Percentiles rank a stretch among this genome's conserved stretches.
Evolutionary conservation across 805 yeast genomes (phyloP).

Genomic region (Saturnispora sekii): DNA sequence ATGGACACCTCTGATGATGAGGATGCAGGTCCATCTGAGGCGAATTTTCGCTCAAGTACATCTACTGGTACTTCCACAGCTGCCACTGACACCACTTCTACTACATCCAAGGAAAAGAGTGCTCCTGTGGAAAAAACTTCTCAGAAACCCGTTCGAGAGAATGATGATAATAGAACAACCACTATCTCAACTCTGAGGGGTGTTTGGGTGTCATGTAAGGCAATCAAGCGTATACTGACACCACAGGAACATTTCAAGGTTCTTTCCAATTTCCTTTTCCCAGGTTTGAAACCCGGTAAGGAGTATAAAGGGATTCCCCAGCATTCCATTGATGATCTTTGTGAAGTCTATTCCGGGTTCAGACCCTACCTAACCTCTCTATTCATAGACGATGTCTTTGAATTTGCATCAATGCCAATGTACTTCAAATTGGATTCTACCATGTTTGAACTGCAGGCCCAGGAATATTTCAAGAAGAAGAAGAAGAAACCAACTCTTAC

Average conservation of each 20-base stretch:
- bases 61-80: neutral
- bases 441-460: conserved; percentile 19
- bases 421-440: conserved; percentile 17
- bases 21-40: neutral
- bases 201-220: conserved; percentile 8
- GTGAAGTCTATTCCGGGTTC: conserved; percentile 15
- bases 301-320: conserved; percentile 3
- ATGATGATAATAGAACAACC: conserved; percentile 5
- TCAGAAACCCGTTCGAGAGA: neutral
- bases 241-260: conserved; percentile 13
- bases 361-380: conserved; percentile 16
- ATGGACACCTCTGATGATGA: conserved; percentile 10
- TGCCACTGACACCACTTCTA: neutral
- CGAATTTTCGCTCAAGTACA: neutral
- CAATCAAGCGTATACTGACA: conserved; percentile 13
- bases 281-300: conserved; percentile 9
- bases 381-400: conserved; percentile 14
- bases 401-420: conserved; percentile 16
- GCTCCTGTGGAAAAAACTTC: neutral
- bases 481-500: neutral
- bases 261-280: conserved; percentile 15
- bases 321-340: conserved; percentile 3
- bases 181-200: conserved; percentile 10
- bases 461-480: conserved; percentile 9
- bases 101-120: neutral